Evolutionary conservation across 2,329 filamentous ascomycete genomes (phyloP), one percentile per base, ranked within the genome.

Genomic region (Microdochium nivale): DNA sequence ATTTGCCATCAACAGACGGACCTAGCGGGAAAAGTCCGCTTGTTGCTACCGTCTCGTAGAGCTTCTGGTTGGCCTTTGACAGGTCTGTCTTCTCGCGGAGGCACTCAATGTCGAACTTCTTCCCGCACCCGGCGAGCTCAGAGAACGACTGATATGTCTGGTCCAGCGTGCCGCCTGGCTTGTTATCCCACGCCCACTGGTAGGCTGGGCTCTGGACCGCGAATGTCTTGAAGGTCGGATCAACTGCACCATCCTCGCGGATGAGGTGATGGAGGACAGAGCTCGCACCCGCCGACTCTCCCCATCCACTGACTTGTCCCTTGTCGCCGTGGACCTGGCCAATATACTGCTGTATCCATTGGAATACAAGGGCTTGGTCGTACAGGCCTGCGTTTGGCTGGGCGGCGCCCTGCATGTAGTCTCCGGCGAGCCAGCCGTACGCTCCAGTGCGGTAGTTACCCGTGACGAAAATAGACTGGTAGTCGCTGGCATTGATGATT

Each of bases 191-290:
- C 64, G 65, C 25, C 52, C 52, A 55, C 32, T 55, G 44, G 30
- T 53, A 48, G 61, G 66, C 55, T 61, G 62, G 27, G 67, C 47
- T 47, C 68, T 62, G 24, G 60, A 67, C 50, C 59, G 59, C 23
- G 56, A 60, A 52, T 5, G 43, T 55, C 2, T 24, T 49, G 60
- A 78, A 78, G 1, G 73, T 60, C 1, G 75, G 74, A 47, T 74
- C 65, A 16, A 66, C 60, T 4, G 60, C 64, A 2, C 75, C 75
- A 1, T 71, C 69, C 24, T 72, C 60, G 0, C 69, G 68, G n/a
- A 72, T 68, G 9, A 79, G 62, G 49, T 78, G 76, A 51, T 78
- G 74, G 48, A 77, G 56, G 49, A 79, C 72, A 3, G 72, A 76
- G 1, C 71, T 70, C 1, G 73, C 77, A 1, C 77, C 76, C 0